Conservation (phyloP, 495 filamentous ascomycete species). For the Pseudotulostoma volvatum region DNA sequence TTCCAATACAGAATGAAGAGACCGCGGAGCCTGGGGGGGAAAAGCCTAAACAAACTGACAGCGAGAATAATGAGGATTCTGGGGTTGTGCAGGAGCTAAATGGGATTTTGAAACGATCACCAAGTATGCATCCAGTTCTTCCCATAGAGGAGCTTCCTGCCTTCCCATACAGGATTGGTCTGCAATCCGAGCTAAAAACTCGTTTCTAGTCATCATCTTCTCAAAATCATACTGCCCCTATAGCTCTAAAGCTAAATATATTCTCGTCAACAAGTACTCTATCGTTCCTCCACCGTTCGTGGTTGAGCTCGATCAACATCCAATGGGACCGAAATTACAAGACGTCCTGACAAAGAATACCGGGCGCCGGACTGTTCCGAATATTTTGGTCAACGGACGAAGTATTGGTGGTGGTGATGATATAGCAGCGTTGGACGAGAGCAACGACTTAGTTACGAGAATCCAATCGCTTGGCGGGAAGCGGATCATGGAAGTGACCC, state of each 20-base stretch:
- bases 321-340: constrained; percentile 56
- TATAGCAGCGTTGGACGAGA: constrained; percentile 51
- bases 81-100: constrained; percentile 45
- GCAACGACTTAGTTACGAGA: constrained; percentile 52
- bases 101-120: constrained; percentile 60
- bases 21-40: constrained; percentile 7
- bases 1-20: constrained; percentile 25
- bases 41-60: constrained; percentile 6
- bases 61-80: constrained; percentile 13
- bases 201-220: constrained; percentile 66
- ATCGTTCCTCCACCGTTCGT: constrained; percentile 74
- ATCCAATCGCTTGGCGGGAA: constrained; percentile 60
- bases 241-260: constrained; percentile 64
- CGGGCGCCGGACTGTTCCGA: constrained; percentile 74
- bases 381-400: constrained; percentile 71
- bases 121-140: constrained; percentile 47
- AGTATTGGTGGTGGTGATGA: constrained; percentile 89
- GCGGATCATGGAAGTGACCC: constrained; percentile 36
- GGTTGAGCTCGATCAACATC: constrained; percentile 78
- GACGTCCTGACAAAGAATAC: constrained; percentile 50
- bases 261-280: constrained; percentile 65
- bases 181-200: constrained; percentile 1
- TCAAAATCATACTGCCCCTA: constrained; percentile 84
- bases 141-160: not conserved
- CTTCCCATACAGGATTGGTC: not conserved